Conservation (phyloP, 306 rosid species). For the Prunus mira region DNA sequence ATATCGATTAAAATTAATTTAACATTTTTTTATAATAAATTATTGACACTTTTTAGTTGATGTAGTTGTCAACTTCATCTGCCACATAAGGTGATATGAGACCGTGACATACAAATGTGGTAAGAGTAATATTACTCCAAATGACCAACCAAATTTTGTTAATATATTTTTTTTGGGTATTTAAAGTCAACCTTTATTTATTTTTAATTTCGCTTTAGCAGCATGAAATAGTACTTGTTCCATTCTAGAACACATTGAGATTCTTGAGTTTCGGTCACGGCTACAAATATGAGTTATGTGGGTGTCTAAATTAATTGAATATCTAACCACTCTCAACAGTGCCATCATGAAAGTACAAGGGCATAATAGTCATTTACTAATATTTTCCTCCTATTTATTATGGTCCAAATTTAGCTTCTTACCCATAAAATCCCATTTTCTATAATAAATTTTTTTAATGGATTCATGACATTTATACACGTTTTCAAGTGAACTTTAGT, state of each 20-base stretch:
- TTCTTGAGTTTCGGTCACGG: background rate
- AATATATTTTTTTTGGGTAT: background rate
- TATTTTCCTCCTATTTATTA: background rate
- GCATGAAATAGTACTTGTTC: background rate
- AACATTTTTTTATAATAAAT: too few species aligned
- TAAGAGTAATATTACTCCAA: background rate
- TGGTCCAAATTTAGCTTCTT: background rate
- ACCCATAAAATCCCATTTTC: background rate
- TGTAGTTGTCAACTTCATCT: too few species aligned
- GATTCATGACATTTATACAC: background rate
- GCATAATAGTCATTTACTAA: background rate
- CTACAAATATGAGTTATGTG: background rate
- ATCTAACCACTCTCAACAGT: background rate
- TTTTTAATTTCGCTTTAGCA: too few species aligned
- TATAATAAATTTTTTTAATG: background rate
- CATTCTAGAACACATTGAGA: background rate
- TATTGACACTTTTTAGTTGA: too few species aligned
- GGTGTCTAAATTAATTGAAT: background rate
- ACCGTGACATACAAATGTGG: fast-evolving
- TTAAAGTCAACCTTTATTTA: background rate
- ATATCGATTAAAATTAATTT: too few species aligned
- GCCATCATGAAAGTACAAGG: background rate
- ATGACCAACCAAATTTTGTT: background rate
- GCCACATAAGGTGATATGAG: too few species aligned
- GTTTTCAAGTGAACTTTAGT: background rate